These are phyloP conservation scores for Saccharomycopsis guyanensis DNA, from an alignment of 805 yeast species.

Conservation along the genomic window DNA sequence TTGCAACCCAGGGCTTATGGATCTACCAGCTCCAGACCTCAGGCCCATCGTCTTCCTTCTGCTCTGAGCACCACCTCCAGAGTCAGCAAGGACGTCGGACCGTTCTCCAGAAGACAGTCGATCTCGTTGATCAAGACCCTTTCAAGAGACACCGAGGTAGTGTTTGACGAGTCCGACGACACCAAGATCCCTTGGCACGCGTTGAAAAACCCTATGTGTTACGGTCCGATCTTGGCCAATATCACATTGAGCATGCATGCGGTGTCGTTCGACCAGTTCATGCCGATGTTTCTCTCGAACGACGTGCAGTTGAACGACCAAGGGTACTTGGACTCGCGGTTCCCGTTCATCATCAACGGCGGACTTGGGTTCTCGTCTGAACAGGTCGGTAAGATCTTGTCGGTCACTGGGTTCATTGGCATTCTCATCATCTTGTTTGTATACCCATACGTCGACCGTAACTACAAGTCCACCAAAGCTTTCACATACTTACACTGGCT, in stretches of 20 bases:
- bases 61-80: background rate
- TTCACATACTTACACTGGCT: slow-evolving; percentile 34
- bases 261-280: slow-evolving; percentile 44
- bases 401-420: slow-evolving; percentile 48
- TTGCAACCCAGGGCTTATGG: background rate
- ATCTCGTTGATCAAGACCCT: slow-evolving; percentile 28
- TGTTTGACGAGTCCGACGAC: slow-evolving; percentile 23
- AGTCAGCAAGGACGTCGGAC: slow-evolving; percentile 23
- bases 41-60: background rate
- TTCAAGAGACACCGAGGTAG: slow-evolving; percentile 26
- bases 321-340: slow-evolving; percentile 28
- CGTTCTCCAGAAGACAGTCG: slow-evolving; percentile 30
- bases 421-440: slow-evolving; percentile 40
- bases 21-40: background rate
- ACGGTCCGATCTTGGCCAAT: slow-evolving; percentile 30
- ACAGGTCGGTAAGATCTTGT: slow-evolving; percentile 43
- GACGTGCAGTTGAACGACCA: slow-evolving; percentile 24
- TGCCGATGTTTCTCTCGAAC: slow-evolving; percentile 47
- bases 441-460: slow-evolving; percentile 45
- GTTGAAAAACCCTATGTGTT: slow-evolving; percentile 28
- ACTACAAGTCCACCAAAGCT: slow-evolving; percentile 37
- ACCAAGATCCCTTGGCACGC: slow-evolving; percentile 24
- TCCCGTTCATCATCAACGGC: slow-evolving; percentile 44
- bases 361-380: slow-evolving; percentile 43
- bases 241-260: slow-evolving; percentile 40